These are phyloP conservation scores for Hypoxylon lenormandii DNA, from an alignment of 495 filamentous ascomycete species.

Conservation along the genomic window DNA sequence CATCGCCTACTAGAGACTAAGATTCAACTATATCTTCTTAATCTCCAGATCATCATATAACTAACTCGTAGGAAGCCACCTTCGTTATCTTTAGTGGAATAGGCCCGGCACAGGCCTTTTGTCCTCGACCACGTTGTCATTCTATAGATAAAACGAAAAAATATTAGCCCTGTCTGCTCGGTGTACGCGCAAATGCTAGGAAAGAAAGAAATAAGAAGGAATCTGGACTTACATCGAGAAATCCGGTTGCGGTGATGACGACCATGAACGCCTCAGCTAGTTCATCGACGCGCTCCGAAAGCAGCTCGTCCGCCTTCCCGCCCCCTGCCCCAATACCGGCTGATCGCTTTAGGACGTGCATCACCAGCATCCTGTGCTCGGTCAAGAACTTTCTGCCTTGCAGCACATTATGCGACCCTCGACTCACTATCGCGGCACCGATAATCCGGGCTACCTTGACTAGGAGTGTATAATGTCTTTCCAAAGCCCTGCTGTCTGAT, in stretches of 20 bases:
- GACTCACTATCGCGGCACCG: constrained; percentile 77
- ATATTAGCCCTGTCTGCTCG: constrained; percentile 34
- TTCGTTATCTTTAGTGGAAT: constrained; percentile 42
- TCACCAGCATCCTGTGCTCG: constrained; percentile 81
- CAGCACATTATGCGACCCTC: constrained; percentile 83
- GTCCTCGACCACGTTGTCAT: constrained; percentile 48
- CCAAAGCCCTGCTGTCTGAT: constrained; percentile 73
- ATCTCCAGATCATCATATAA: constrained; percentile 3
- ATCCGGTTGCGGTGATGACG: constrained; percentile 68
- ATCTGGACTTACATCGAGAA: constrained; percentile 65
- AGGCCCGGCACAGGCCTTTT: constrained; percentile 29
- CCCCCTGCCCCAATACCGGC: constrained; percentile 75
- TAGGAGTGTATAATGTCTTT: constrained; percentile 84
- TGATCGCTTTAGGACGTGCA: constrained; percentile 90
- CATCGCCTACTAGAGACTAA: not conserved
- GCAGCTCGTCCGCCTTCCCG: constrained; percentile 48
- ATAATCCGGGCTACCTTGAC: constrained; percentile 84
- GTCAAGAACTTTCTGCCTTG: constrained; percentile 79
- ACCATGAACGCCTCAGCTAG: constrained; percentile 69
- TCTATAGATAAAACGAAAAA: constrained; percentile 40
- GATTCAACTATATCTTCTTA: constrained; percentile 3
- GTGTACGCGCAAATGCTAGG: not conserved
- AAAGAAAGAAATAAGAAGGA: not conserved
- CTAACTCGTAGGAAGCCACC: not conserved
- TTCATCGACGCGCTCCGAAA: constrained; percentile 65